Base-by-base conservation (phyloP, 2,329 filamentous ascomycete genomes). In the Cladobotryum protrusum region DNA sequence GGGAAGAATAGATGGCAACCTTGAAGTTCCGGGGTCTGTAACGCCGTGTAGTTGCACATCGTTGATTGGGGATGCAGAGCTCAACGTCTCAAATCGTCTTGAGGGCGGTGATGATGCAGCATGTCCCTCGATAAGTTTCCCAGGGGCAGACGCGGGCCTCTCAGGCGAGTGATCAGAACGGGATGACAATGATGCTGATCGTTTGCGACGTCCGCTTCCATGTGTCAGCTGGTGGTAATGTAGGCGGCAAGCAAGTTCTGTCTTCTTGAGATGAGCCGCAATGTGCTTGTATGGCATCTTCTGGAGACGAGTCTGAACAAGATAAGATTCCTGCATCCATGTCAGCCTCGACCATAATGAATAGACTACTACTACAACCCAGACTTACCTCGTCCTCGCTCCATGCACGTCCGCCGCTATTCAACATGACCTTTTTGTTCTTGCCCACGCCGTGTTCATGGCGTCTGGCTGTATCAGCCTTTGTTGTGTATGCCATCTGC, bases 251-350 rank as follows among this genome's bases (percentile, higher is more conserved):
- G 88, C 88, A 52, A 93, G 76, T 72, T 93, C 88, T 1, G 88
- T 93, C 75, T 93, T 95, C 71, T 90, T 89, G 58, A 93, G 73
- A 60, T 91, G 85, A 52, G 85, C 81, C 52, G 88, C 88, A 64
- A 93, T 93, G 66, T 92, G 87, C 76, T 92, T 93, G 71, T 93
- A 93, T 1, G 88, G 88, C 83, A 92, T 89, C 72, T 92, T 92
- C 62, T 91, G 86, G 61, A 88, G 80, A 52, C 88, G 86, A 53
- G 86, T 91, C 69, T 90, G 86, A 54, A 93, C 78, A 48, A 93
- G 83, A 67, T 92, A 93, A 51, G 83, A 79, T 71, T 93, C 89
- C 87, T 92, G 56, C 4, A 47, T n/a, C 8, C n/a, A 4, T 13
- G 48, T 53, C 40, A 57, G 52, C 44, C 5, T 60, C 48, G 42